These are phyloP conservation scores for Alnus rubra DNA, from an alignment of 306 rosid genomes.

Conservation along the genomic window DNA sequence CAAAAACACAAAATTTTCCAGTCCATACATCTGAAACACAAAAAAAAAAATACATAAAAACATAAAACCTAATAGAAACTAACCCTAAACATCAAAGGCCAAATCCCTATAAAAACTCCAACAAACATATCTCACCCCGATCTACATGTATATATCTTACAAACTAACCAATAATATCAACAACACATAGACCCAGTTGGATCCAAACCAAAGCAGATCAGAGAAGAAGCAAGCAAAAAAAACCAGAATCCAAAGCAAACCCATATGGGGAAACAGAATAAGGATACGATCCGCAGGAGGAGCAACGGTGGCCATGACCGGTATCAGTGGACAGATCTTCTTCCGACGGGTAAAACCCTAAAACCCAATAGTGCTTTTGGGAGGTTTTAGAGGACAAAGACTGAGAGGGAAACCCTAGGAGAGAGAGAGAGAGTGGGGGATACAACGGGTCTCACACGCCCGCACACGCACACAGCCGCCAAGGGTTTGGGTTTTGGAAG, in stretches of 20 bases:
- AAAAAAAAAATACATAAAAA: background rate
- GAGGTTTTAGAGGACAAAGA: slow-evolving; percentile 33
- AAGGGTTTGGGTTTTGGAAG: slow-evolving; percentile 88
- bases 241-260: background rate
- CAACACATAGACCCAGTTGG: background rate
- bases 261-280: background rate
- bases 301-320: slow-evolving; percentile 81
- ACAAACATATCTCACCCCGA: slow-evolving; percentile 20
- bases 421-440: slow-evolving; percentile 4
- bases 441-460: slow-evolving; percentile 55
- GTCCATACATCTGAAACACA: background rate
- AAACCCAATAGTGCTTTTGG: slow-evolving; percentile 30
- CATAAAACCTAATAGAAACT: background rate
- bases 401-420: slow-evolving; percentile 48
- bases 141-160: slow-evolving; percentile 13
- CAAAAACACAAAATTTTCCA: background rate
- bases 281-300: slow-evolving; percentile 96
- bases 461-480: slow-evolving; percentile 73
- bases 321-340: slow-evolving; percentile 48
- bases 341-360: slow-evolving; percentile 23
- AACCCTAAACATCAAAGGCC: background rate
- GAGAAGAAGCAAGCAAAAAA: background rate
- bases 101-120: background rate
- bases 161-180: background rate
- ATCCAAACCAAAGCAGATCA: slow-evolving; percentile 38